Percentiles rank a stretch among this genome's conserved stretches.
Conservation (phyloP, 805 yeast genomes). For the Metschnikowia drakensbergensis region DNA sequence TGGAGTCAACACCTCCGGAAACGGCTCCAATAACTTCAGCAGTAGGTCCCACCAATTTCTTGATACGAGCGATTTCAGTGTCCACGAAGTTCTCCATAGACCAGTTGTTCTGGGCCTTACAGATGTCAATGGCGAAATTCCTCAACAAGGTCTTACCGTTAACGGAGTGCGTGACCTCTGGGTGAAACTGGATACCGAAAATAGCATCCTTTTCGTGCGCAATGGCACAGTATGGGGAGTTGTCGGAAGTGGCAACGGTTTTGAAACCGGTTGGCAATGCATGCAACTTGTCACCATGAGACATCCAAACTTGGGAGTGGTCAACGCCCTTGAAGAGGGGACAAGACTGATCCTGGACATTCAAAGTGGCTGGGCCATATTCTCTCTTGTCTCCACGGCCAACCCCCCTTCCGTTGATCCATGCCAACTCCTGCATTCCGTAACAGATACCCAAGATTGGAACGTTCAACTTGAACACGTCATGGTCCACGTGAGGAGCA, state of each 20-base stretch:
- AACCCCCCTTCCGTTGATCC: slow-evolving; percentile 93
- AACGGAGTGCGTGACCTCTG: slow-evolving; percentile 95
- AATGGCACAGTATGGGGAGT: slow-evolving; percentile 95
- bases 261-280: slow-evolving; percentile 87
- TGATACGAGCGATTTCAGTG: slow-evolving; percentile 91
- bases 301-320: slow-evolving; percentile 98
- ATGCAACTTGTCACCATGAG: slow-evolving; percentile 94
- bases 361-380: slow-evolving; percentile 92
- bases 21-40: slow-evolving; percentile 99
- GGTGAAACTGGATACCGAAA: slow-evolving; percentile 97
- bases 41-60: slow-evolving; percentile 88
- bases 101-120: slow-evolving; percentile 89
- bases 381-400: slow-evolving; percentile 96
- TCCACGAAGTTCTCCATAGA: slow-evolving; percentile 97
- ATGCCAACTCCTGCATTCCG: slow-evolving; percentile 98
- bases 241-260: slow-evolving; percentile 84
- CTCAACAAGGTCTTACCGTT: slow-evolving; percentile 83
- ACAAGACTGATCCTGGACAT: slow-evolving; percentile 63
- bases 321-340: slow-evolving; percentile 84
- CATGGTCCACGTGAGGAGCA: slow-evolving; percentile 97
- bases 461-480: slow-evolving; percentile 81
- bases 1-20: slow-evolving; percentile 98
- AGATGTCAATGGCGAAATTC: slow-evolving; percentile 90
- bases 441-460: slow-evolving; percentile 97
- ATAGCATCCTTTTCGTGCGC: slow-evolving; percentile 68